A percentile compares a stretch with the other conserved stretches of the same genome.
phyloP scores from a whole-genome alignment of 2,329 filamentous ascomycete genomes.

The Daldinia eschscholtzii region DNA sequence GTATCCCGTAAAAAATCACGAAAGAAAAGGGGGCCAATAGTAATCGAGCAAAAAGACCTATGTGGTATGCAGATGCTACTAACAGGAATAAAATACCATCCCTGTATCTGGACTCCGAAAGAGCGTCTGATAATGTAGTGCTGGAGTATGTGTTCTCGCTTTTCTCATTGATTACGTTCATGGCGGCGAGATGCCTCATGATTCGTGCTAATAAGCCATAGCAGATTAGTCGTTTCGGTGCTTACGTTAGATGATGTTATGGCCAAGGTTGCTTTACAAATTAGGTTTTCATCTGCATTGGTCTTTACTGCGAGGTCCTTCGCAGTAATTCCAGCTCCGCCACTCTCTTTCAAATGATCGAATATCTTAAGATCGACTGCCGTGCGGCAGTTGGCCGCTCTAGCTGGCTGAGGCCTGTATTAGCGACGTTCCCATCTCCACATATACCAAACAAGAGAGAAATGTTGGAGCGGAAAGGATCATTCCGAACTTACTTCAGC shows the following conservation, averaged over 20 bases:
- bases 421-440: neutral
- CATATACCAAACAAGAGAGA: slow-evolving; percentile 4
- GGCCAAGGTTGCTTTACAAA: slow-evolving; percentile 16
- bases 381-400: slow-evolving; percentile 54
- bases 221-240: neutral
- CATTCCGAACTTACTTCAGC: slow-evolving; percentile 53
- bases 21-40: too few relatives aligned
- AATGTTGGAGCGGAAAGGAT: neutral
- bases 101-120: slow-evolving; percentile 54
- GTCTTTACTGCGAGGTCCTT: slow-evolving; percentile 50
- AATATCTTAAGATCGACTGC: slow-evolving; percentile 55
- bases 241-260: neutral
- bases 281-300: slow-evolving; percentile 48
- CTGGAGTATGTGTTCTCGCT: slow-evolving; percentile 48
- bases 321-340: slow-evolving; percentile 45
- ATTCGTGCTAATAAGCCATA: slow-evolving; percentile 42
- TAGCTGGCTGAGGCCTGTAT: slow-evolving; percentile 48
- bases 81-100: slow-evolving; percentile 49
- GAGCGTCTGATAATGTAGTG: slow-evolving; percentile 52
- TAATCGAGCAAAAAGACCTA: neutral
- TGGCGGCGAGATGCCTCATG: slow-evolving; percentile 56
- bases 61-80: neutral
- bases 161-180: slow-evolving; percentile 52
- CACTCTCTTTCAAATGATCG: slow-evolving; percentile 50
- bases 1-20: neutral